Evolutionary conservation across 257 asterid genomes (phyloP).

Genomic region (Avicennia marina): DNA sequence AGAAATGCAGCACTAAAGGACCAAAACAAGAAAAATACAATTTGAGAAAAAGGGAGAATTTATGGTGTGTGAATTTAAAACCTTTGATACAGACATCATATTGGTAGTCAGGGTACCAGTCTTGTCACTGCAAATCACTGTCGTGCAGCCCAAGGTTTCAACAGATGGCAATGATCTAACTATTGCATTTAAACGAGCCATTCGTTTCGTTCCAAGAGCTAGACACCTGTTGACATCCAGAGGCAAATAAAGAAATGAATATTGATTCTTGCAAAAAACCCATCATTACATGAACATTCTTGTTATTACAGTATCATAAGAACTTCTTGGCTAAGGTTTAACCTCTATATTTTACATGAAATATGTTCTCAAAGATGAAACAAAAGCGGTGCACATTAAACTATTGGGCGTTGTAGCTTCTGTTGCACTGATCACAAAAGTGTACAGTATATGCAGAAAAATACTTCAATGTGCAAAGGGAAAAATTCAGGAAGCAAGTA

Average conservation of each 20-base stretch:
- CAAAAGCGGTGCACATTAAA: background rate
- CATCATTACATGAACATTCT: background rate
- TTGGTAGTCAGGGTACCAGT: constrained; percentile 98
- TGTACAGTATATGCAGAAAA: background rate
- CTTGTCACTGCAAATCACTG: constrained; percentile 99
- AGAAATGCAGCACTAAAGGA: constrained; percentile 9
- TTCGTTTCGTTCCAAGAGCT: constrained; percentile 97
- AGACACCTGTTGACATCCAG: constrained; percentile 57
- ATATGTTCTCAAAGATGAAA: background rate
- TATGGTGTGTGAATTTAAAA: constrained; percentile 19
- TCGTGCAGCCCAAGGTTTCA: constrained; percentile 99
- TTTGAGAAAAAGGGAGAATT: constrained; percentile 8
- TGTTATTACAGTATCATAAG: background rate
- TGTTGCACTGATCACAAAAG: background rate
- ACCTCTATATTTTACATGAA: background rate
- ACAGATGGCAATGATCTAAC: constrained; percentile 98
- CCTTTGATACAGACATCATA: constrained; percentile 99
- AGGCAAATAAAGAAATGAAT: background rate
- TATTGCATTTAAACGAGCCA: constrained; percentile 99
- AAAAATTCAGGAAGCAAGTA: background rate
- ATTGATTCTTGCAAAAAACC: too few species aligned
- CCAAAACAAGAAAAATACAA: background rate
- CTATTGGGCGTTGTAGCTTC: background rate
- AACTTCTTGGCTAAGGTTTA: background rate
- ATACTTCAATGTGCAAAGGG: background rate